These are phyloP conservation scores for Cordyceps cateniannulata DNA, from an alignment of 2,329 filamentous ascomycete genomes.

Conservation along the genomic window DNA sequence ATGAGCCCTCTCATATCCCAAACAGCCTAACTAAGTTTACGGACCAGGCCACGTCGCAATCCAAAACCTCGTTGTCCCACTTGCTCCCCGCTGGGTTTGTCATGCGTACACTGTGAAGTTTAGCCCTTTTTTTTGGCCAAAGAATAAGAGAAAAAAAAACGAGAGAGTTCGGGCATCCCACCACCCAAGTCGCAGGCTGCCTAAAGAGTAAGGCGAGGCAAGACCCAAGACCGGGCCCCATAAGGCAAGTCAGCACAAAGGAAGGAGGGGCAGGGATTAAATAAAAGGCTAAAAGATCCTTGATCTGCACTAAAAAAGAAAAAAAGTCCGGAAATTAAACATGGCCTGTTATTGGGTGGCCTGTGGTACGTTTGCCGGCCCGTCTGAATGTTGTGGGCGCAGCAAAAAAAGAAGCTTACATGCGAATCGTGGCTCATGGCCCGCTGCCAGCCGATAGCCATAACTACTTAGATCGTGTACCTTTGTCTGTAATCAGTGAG, in stretches of 20 bases:
- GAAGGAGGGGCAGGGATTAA: neutral
- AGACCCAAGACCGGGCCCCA: too few relatives aligned
- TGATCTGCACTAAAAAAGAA: neutral
- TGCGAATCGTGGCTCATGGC: neutral
- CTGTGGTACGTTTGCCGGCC: neutral
- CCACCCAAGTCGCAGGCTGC: neutral
- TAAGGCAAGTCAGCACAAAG: neutral
- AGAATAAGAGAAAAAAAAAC: too few relatives aligned
- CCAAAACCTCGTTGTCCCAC: neutral
- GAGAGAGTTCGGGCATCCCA: neutral
- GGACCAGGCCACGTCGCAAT: neutral
- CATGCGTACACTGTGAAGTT: neutral
- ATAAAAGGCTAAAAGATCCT: neutral
- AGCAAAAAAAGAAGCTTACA: neutral
- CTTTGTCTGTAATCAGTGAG: too few relatives aligned
- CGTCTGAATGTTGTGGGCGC: neutral
- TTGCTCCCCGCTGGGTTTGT: neutral
- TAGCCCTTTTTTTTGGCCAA: neutral
- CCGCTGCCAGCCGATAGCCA: too few relatives aligned
- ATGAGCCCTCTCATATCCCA: neutral
- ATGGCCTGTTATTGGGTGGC: neutral
- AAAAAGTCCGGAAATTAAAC: neutral
- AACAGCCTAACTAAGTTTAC: neutral
- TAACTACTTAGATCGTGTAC: too few relatives aligned
- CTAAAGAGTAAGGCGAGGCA: too few relatives aligned